Evolutionary conservation across 768 basidiomycete genomes (phyloP).

Genomic region (Leucosporidium yakuticum): DNA sequence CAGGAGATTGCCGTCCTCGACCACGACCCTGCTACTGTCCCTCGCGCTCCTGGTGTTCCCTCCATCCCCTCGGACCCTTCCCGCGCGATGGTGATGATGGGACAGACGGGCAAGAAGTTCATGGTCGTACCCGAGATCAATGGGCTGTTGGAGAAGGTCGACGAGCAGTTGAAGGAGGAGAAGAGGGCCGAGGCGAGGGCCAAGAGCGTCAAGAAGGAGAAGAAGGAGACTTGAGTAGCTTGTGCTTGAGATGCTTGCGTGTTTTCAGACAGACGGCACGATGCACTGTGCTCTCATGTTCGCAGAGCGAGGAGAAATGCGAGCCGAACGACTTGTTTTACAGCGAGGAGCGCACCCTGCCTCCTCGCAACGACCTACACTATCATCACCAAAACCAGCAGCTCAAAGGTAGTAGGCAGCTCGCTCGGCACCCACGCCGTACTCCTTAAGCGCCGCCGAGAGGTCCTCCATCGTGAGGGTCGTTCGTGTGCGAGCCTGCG

Average conservation of each 20-base stretch:
- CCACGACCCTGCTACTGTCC: constrained; percentile 5
- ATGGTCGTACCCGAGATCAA: constrained; percentile 37
- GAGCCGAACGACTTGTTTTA: too few relatives aligned
- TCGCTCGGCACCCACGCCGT: constrained; percentile 88
- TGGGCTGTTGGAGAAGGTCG: constrained; percentile 28
- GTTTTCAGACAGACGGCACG: too few relatives aligned
- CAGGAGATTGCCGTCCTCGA: constrained; percentile 39
- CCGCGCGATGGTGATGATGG: constrained; percentile 35
- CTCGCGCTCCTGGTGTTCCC: background rate
- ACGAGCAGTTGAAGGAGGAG: constrained; percentile 16
- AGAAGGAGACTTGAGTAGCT: constrained; percentile 12
- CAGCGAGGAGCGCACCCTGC: too few relatives aligned
- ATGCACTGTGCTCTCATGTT: too few relatives aligned
- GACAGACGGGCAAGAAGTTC: constrained; percentile 39
- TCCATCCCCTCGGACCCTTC: constrained; percentile 1
- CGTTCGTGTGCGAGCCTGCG: constrained; percentile 64
- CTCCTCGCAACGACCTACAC: too few relatives aligned
- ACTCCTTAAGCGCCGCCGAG: constrained; percentile 84
- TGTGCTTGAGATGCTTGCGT: too few relatives aligned
- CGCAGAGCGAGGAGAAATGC: too few relatives aligned
- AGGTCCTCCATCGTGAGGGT: constrained; percentile 97
- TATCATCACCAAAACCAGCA: too few relatives aligned
- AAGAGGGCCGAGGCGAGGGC: constrained; percentile 11
- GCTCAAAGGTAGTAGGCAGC: constrained; percentile 81
- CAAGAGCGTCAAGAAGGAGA: constrained; percentile 18